Evolutionary conservation across 2,329 filamentous ascomycete genomes (phyloP).

Genomic region (Elsinoe ampelina): DNA sequence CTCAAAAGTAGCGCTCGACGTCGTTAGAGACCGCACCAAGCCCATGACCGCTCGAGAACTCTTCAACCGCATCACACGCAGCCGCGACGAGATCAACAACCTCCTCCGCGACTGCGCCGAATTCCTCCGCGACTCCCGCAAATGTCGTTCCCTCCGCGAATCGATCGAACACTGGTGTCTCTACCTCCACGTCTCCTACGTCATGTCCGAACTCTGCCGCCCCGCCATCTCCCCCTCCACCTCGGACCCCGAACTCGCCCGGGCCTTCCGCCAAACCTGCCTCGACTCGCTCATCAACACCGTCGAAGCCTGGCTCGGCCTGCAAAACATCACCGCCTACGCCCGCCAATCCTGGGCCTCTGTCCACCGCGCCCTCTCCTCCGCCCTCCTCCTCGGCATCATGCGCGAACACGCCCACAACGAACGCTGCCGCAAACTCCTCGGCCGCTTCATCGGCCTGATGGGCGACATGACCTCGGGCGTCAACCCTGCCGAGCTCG

Average conservation of each 20-base stretch:
- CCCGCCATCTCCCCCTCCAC: constrained; percentile 49
- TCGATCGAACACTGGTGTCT: constrained; percentile 52
- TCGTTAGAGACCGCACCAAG: constrained; percentile 49
- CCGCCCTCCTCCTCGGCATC: constrained; percentile 35
- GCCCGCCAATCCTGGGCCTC: constrained; percentile 36
- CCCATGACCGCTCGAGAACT: constrained; percentile 46
- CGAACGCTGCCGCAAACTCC: constrained; percentile 36
- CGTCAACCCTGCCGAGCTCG: constrained; percentile 39
- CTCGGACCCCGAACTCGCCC: constrained; percentile 32
- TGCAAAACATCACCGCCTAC: constrained; percentile 43
- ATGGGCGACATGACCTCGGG: constrained; percentile 39
- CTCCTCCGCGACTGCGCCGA: constrained; percentile 51
- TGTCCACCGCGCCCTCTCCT: constrained; percentile 36
- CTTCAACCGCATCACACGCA: constrained; percentile 43
- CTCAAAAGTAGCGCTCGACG: constrained; percentile 50
- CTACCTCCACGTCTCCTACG: constrained; percentile 53
- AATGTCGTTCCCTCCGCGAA: constrained; percentile 41
- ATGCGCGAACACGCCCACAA: constrained; percentile 37
- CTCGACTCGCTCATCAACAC: constrained; percentile 46
- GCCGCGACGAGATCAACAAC: constrained; percentile 47
- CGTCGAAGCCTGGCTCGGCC: constrained; percentile 52
- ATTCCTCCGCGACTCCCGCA: constrained; percentile 46
- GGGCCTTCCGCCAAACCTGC: constrained; percentile 44
- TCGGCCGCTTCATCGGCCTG: constrained; percentile 38
- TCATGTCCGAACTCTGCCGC: constrained; percentile 53